A percentile compares a stretch with the other conserved stretches of the same genome.
These are phyloP conservation scores for Erodium texanum DNA, from an alignment of 441 rosid species.

Conservation along the genomic window DNA sequence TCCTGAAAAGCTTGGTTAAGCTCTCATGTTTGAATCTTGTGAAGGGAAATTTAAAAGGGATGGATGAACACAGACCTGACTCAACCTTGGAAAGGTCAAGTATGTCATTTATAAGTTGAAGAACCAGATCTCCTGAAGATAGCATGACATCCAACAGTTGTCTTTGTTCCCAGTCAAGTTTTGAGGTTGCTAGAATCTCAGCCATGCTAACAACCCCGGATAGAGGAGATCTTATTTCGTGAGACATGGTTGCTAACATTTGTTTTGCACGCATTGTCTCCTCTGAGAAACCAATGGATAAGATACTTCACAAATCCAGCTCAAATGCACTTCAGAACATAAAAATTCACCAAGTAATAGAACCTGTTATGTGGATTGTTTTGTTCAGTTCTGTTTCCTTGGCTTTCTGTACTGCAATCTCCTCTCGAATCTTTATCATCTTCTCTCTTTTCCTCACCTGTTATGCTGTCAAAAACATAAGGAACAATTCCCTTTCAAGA, in stretches of 20 bases:
- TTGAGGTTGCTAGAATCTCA: conserved; percentile 74
- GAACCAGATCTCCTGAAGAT: conserved; percentile 92
- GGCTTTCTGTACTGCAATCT: conserved; percentile 90
- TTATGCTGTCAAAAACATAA: conserved; percentile 18
- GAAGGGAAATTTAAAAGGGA: background rate
- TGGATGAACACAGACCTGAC: conserved; percentile 43
- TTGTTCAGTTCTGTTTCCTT: conserved; percentile 91
- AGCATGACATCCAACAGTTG: conserved; percentile 78
- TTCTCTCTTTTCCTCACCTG: conserved; percentile 80
- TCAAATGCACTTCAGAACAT: conserved; percentile 12
- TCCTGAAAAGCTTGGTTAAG: too few species aligned
- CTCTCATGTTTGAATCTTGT: too few species aligned
- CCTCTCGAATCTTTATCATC: conserved; percentile 80
- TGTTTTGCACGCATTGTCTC: conserved; percentile 97
- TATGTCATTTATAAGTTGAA: conserved; percentile 85
- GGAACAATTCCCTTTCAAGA: conserved; percentile 7
- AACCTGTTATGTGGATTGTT: conserved; percentile 96
- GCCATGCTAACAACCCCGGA: conserved; percentile 94
- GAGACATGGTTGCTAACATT: conserved; percentile 96
- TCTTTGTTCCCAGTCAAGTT: conserved; percentile 69
- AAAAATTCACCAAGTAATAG: conserved; percentile 2
- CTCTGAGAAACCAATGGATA: conserved; percentile 37
- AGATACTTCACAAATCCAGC: conserved; percentile 10
- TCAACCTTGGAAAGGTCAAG: conserved; percentile 98
- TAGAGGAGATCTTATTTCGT: conserved; percentile 92